Evolutionary conservation across 441 rosid genomes (phyloP), one percentile per base, ranked within the genome.

Genomic region (Omphalea diandra): DNA sequence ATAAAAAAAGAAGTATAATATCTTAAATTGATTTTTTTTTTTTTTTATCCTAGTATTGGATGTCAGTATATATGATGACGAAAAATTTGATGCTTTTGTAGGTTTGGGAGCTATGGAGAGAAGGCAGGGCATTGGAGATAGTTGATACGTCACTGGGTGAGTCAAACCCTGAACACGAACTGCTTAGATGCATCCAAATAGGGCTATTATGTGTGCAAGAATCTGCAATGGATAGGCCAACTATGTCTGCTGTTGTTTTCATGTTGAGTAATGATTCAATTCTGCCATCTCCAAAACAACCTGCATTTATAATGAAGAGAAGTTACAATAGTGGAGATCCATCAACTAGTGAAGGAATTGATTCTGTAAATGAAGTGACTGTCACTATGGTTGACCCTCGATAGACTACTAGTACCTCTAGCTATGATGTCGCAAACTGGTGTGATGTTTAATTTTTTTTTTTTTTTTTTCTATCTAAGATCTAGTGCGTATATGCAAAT

Each of bases 351-450:
- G 67, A 70, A 9, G 76, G 79, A 50, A 66, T 66, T 29, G 38
- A 32, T 35, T 83, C 89, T 46, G 24, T 73, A 1, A 91, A 88
- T 60, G 83, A 79, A 15, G 76, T 83, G 9, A 87, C 89, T 0
- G 7, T 79, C 27, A 70, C 85, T 4, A 26, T 57, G 46, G 65
- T 88, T 68, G 54, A 71, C 12, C 82, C 73, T 54, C 87, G 93
- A n/a, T n/a, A n/a, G n/a, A n/a, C n/a, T n/a, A n/a, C 46, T 88
- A 76, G n/a, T n/a, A n/a, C n/a, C n/a, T n/a, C n/a, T n/a, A n/a
- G n/a, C n/a, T n/a, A n/a, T n/a, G n/a, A n/a, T n/a, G n/a, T n/a
- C n/a, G n/a, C n/a, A n/a, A n/a, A n/a, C n/a, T n/a, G n/a, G n/a
- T n/a, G n/a, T n/a, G n/a, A n/a, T n/a, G n/a, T n/a, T n/a, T n/a